Percentiles rank a stretch among this genome's conserved stretches.
Conservation (phyloP, 1,139 yeast species). For the Taphrina wiesneri region DNA sequence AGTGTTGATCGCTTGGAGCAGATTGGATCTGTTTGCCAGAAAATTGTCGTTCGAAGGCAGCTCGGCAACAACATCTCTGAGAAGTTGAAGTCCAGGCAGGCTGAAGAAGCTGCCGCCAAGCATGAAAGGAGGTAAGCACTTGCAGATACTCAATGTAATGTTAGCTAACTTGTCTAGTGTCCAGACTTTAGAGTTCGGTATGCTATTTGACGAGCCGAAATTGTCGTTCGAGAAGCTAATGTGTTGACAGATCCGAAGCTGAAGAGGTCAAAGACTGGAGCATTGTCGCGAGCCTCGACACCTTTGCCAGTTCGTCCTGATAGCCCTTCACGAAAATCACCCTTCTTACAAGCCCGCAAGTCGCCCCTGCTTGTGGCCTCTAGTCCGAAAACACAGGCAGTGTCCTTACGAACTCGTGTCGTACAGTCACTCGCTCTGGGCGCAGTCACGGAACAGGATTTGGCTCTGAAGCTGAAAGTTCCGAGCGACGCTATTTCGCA, state of each 20-base stretch:
- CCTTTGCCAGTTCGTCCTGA: background rate
- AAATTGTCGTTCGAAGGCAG: slow-evolving; percentile 29
- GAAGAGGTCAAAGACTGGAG: background rate
- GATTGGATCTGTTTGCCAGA: slow-evolving; percentile 28
- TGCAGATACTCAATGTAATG: background rate
- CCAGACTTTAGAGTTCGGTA: slow-evolving; percentile 14
- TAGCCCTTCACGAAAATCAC: slow-evolving; percentile 9
- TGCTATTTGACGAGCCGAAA: background rate
- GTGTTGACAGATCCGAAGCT: background rate
- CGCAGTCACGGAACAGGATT: slow-evolving; percentile 8
- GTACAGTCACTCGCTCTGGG: slow-evolving; percentile 29
- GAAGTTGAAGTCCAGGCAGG: slow-evolving; percentile 29
- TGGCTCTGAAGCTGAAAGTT: slow-evolving; percentile 11
- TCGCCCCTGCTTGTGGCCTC: slow-evolving; percentile 27
- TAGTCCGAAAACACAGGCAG: background rate
- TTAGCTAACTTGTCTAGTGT: slow-evolving; percentile 2
- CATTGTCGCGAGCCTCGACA: background rate
- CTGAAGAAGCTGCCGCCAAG: slow-evolving; percentile 34
- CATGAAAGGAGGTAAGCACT: slow-evolving; percentile 26
- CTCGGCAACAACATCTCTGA: slow-evolving; percentile 23
- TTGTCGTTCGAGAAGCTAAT: background rate
- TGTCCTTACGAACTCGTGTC: slow-evolving; percentile 14
- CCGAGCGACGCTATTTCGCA: slow-evolving; percentile 1
- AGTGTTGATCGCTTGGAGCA: background rate
- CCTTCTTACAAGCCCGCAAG: slow-evolving; percentile 30